Base-by-base conservation (phyloP, 495 filamentous ascomycete genomes). In the Bathelium albidoporum region DNA sequence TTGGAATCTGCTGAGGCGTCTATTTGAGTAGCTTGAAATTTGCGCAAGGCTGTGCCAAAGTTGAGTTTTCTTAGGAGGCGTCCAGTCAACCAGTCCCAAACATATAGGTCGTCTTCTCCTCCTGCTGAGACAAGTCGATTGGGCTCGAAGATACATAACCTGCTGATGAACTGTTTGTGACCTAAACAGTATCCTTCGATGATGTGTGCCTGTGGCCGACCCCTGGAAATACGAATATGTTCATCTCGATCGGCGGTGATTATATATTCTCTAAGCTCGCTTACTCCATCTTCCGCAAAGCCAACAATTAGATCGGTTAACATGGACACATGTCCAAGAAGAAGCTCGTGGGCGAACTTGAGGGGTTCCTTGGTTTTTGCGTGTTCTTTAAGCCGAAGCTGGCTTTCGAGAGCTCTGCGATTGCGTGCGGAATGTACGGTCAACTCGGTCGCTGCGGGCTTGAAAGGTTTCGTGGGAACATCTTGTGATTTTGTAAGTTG, bases 291-390 rank as follows among this genome's bases (percentile, higher is more conserved):
- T 20, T 65, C 60, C 18, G 58, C 60, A 24, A 74, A 72, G 3
- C 81, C 83, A 29, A 83, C 78, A 2, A 74, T 67, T 36, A 97
- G 66, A 69, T 91, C 87, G 0, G 90, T 93, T 29, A 98, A 83
- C 82, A 96, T 85, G 0, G 94, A 97, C 9, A 97, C 92, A 77
- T 98, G 94, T 16, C 94, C 94, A 0, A 97, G 84, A 26, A 97
- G 77, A 1, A 91, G 77, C 39, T 85, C 79, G 68, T 88, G 85
- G 62, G 87, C 85, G 73, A 95, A 94, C 10, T 74, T 73, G 74
- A 61, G 70, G 68, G 58, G 75, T 69, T 58, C 78, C 72, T 66
- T 83, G 7, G 72, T 60, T 64, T 80, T 81, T 7, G 70, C 45
- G 29, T 72, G 75, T 16, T 78, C 72, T 45, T 76, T 80, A 41